Base-by-base conservation (phyloP, 306 rosid genomes). In the Hylodesmum podocarpum region DNA sequence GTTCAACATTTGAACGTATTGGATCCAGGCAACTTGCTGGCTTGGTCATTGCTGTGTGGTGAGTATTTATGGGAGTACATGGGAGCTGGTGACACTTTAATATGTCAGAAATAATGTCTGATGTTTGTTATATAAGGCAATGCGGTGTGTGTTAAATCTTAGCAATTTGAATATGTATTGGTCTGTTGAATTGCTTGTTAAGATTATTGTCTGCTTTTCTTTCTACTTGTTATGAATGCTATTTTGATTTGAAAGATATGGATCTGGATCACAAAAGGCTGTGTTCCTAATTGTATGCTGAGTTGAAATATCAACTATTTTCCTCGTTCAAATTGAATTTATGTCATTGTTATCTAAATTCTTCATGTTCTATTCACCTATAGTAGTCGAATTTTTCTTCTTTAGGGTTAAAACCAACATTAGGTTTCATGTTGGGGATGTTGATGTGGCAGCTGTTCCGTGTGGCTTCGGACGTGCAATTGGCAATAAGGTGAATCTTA, bases 1-100 rank as follows among this genome's bases (percentile, higher is more conserved):
- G 96, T 81, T 87, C 92, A 80, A 82, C 91, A 41, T 95, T 95
- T 89, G 91, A 92, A 73, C 96, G 96, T 65, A 88, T 89, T 82
- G 98, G 98, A 77, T 92, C 98, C 75, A 90, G 98, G 84, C 98
- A 95, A 81, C 92, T 95, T 87, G 98, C 98, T 58, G 98, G 98
- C 86, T 90, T 95, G 92, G 91, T 95, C 72, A 89, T 95, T 75
- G 96, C 92, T 67, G 90, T 83, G 34, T 95, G 98, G 98, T 95
- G 80, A 86, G 96, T 86, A 63, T 59, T 65, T 83, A 39, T 47
- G 73, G 31, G 16, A 69, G 18, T 28, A 70, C 61, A 66, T 66
- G 21, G 75, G 41, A 58, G 78, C 64, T 75, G 80, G 33, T 46
- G 64, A 63, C 34, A 61, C 82, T 67, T 78, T 36, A 46, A 36